Evolutionary conservation across 441 rosid genomes (phyloP), one percentile per base, ranked within the genome.

Genomic region (Eutrema salsugineum): DNA sequence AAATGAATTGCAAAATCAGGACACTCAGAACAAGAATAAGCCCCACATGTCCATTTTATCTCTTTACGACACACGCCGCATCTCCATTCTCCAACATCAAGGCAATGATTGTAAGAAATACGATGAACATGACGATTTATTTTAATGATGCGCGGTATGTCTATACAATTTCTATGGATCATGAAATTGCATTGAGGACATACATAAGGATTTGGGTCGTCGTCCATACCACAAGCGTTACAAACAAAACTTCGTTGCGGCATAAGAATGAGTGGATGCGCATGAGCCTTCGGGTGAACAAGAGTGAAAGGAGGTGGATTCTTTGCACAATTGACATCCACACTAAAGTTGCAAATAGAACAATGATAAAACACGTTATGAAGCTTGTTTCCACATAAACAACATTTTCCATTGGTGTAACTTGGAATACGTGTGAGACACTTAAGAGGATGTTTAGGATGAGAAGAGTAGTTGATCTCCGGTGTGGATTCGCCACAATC

Each of bases 141-240:
- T 9, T 69, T 66, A 49, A 79, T 75, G 15, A 63, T 7, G 5
- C 20, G 56, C 4, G 74, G 77, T 8, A 66, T 49, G 7, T 72
- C 66, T 20, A 60, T 43, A 19, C 82, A 79, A 9, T 71, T 44
- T 43, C 27, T 47, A 46, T 75, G 82, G 27, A 75, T 27, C 64
- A 71, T 36, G 17, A 70, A 68, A 60, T 75, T 53, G 77, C 79
- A 75, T 33, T 40, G 11, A 27, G 54, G 39, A 76, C 86, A 39
- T 51, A 86, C 88, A 80, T 86, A 80, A 65, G 88, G 91, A 53
- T 80, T 83, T 71, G 60, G 66, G 16, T 81, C 84, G 40, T 78
- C 71, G 63, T 80, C 86, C 60, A 42, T 53, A 33, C 84, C 66
- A 73, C 89, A 89, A 54, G 80, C 77, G 14, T 43, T 73, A 35